Base-by-base conservation (phyloP, 495 filamentous ascomycete species). In the Neurospora sp. region DNA sequence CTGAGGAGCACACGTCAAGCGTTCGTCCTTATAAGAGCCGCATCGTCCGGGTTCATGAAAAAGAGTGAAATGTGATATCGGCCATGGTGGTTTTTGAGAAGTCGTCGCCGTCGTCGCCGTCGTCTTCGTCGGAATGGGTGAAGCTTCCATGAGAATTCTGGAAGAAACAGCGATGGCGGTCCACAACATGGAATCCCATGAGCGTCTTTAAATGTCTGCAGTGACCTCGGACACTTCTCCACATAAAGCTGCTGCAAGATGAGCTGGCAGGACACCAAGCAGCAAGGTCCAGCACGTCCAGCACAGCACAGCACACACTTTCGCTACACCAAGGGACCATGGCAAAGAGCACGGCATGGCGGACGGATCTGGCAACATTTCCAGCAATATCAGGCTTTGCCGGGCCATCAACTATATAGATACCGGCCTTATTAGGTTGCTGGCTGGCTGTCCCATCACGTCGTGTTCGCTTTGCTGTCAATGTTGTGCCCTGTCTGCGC, bases 161-260 rank as follows among this genome's bases (percentile, higher is more conserved):
- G 70, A 44, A 39, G 37, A 71, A 41, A 72, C 70, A 49, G 54
- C 23, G 23, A 62, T 16, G 54, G 54, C 54, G 54, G 54, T 62
- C 54, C 54, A 62, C 54, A 62, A 62, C 54, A 62, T 66, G 27
- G 54, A 66, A 35, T 44, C 69, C 18, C 73, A 60, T 20, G 35
- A 60, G 62, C 27, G 69, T 23, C 77, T 77, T 80, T 79, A 79
- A 78, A 79, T 78, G 71, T 74, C 75, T 75, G 69, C n/a, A 39
- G 35, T 66, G 39, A 70, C 70, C 44, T 75, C 75, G 70, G 73
- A 71, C 72, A 38, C 71, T 75, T 76, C 78, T 81, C 79, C 78
- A 78, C 79, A 74, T 76, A 60, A 66, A 66, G 54, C 70, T 77
- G 71, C 80, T 82, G 81, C 81, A 82, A 76, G 81, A 81, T 82